phyloP scores from a whole-genome alignment of 208 protist species.

The Chromosphaera perkinsii region DNA sequence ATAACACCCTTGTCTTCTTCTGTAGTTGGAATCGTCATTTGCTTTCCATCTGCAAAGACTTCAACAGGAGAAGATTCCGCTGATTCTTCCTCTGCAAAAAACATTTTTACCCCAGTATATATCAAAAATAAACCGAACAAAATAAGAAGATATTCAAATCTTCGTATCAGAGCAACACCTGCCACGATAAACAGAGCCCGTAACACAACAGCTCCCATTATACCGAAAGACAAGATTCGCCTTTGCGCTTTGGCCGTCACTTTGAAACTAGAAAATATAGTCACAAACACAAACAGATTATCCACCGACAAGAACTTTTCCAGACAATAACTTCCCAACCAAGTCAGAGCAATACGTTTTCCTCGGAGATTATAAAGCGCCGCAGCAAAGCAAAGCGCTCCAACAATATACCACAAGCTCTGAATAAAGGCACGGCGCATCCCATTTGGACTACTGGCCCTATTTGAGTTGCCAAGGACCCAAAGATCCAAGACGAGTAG shows the following conservation, averaged over 20 bases:
- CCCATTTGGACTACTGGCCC: too few species aligned
- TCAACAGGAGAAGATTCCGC: neutral
- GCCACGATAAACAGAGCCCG: conserved; percentile 14
- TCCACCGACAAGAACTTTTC: conserved; percentile 27
- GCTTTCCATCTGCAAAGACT: too few species aligned
- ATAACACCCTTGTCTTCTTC: too few species aligned
- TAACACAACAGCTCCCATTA: conserved; percentile 14
- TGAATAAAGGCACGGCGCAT: neutral
- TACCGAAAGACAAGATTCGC: too few species aligned
- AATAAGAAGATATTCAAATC: neutral
- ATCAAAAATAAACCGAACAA: conserved; percentile 21
- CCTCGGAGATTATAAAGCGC: neutral
- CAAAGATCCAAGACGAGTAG: too few species aligned
- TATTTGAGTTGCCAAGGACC: too few species aligned
- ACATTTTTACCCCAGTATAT: neutral
- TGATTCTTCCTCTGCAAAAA: neutral
- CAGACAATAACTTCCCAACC: conserved; percentile 13
- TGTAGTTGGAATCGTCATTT: too few species aligned
- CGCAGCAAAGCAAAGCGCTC: conserved; percentile 1
- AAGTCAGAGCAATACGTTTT: neutral
- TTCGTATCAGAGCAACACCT: neutral
- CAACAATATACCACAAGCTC: neutral
- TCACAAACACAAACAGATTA: conserved; percentile 26
- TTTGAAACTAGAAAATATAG: conserved; percentile 2
- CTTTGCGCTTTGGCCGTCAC: neutral